These are phyloP conservation scores for Citrus mangshanensis DNA, from an alignment of 345 rosid genomes.

Conservation along the genomic window DNA sequence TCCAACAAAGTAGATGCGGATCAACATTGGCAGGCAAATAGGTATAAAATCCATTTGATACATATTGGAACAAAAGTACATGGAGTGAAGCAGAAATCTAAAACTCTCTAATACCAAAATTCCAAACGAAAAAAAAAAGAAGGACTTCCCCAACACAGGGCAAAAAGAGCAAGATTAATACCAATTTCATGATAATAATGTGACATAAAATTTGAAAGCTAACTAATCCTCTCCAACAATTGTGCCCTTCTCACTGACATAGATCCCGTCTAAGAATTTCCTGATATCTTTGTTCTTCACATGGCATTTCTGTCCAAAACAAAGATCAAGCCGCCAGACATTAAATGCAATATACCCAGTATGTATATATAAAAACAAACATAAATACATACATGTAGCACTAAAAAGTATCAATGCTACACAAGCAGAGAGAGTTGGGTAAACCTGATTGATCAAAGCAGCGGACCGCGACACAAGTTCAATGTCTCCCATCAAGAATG, in stretches of 20 bases:
- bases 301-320: constrained; percentile 54
- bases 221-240: constrained; percentile 42
- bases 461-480: constrained; percentile 61
- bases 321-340: not conserved
- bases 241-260: constrained; percentile 56
- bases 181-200: not conserved
- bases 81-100: not conserved
- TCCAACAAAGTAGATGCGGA: not conserved
- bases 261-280: constrained; percentile 66
- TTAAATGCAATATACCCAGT: not conserved
- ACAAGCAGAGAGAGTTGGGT: not conserved
- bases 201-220: not conserved
- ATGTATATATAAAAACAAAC: too few species aligned
- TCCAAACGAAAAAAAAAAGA: not conserved
- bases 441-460: constrained; percentile 61
- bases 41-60: not conserved
- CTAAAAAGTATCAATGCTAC: not conserved
- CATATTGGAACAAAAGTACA: not conserved
- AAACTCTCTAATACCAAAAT: constrained; percentile 5
- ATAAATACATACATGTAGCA: not conserved
- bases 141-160: not conserved
- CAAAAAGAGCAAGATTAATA: not conserved
- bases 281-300: constrained; percentile 69
- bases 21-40: not conserved
- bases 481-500: constrained; percentile 56